Evolutionary conservation across 169 alveolate species (phyloP).

Genomic region (Plasmodium berghei): DNA sequence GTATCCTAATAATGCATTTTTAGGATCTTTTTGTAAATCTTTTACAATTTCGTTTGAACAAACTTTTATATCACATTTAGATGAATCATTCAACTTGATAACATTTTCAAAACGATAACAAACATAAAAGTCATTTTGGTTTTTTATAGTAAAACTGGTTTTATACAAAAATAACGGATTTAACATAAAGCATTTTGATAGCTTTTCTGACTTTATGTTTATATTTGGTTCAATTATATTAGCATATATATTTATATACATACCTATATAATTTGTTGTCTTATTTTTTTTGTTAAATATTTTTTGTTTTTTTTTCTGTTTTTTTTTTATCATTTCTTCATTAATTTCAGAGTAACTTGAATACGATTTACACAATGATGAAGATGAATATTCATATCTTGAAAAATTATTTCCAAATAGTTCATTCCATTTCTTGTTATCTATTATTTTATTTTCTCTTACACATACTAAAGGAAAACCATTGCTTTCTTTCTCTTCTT

Average conservation of each 20-base stretch:
- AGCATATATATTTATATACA: conserved; percentile 48
- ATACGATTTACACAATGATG: conserved; percentile 14
- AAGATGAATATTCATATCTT: conserved; percentile 48
- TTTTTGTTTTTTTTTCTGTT: conserved; percentile 32
- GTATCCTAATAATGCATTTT: not conserved
- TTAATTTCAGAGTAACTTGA: conserved; percentile 57
- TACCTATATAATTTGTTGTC: conserved; percentile 22
- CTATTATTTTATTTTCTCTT: conserved; percentile 42
- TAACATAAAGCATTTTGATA: conserved; percentile 21
- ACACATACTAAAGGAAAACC: conserved; percentile 61
- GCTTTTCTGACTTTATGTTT: conserved; percentile 31
- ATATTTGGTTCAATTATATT: conserved; percentile 63
- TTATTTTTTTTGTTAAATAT: conserved; percentile 48
- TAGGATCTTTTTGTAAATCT: not conserved
- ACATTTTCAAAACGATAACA: conserved; percentile 43
- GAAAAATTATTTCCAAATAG: conserved; percentile 27
- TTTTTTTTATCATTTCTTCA: conserved; percentile 49
- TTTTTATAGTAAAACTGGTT: conserved; percentile 57
- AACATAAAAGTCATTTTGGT: conserved; percentile 40
- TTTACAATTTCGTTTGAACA: not conserved
- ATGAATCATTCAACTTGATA: conserved; percentile 11
- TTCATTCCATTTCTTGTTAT: conserved; percentile 31
- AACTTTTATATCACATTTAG: conserved; percentile 9
- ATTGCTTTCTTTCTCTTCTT: conserved; percentile 3
- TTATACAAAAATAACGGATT: conserved; percentile 50